Base-by-base conservation (phyloP, 192 early-diverging fungal genomes). In the Cetraspora pellucida region DNA sequence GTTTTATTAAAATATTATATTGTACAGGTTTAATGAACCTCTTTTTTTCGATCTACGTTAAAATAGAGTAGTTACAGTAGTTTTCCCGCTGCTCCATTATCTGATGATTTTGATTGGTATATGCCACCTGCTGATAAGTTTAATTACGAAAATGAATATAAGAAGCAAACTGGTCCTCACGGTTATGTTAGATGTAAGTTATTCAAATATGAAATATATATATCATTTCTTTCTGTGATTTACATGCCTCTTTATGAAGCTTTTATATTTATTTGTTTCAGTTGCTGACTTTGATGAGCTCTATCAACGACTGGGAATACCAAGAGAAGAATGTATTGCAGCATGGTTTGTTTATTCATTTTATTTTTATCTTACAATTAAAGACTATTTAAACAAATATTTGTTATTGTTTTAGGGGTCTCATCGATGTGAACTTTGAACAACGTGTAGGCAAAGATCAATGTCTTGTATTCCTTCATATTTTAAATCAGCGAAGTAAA, bases 71-170 rank as follows among this genome's bases (percentile, higher is more conserved):
- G 55, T 31, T 72, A 45, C 31, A 47, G 77, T 76, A 37, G 28
- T 21, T 74, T 72, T 47, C 67, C 73, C 3, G 30, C 68, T 19
- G 77, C 77, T 19, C 50, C 72, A 11, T 76, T 83, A 2, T 79
- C 85, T 1, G 85, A 83, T 46, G 85, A 90, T 21, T 91, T 91
- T 82, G 84, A 87, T 49, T 91, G 90, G 90, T 87, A 87, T 67
- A 91, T 91, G 71, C 82, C 87, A 45, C 81, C 90, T 2, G 80
- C 84, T 11, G 88, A 87, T 59, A 83, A 85, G 54, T 74, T 80
- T 27, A 87, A 84, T 49, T 91, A 90, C 74, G 89, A 89, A 66
- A 80, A 81, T 28, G 84, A 85, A 19, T 91, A 88, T 72, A 77
- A 78, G 45, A 87, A 85, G 63, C 84, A 88, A 72, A 83, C 82